Evolutionary conservation across 192 early-diverging fungal species (phyloP).

Genomic region (Mortierella alpina): DNA sequence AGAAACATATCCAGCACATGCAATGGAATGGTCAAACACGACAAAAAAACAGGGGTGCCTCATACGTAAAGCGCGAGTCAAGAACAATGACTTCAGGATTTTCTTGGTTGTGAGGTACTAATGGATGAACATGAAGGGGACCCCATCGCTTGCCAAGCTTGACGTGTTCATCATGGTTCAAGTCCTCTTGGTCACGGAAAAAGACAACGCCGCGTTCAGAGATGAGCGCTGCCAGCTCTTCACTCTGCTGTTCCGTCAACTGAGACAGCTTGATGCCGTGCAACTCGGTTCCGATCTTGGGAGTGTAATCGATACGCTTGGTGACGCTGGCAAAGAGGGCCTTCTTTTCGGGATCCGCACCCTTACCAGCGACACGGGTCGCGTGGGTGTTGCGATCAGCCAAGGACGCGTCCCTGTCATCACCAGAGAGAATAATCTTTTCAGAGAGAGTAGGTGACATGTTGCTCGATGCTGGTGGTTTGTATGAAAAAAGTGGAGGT

Average conservation of each 20-base stretch:
- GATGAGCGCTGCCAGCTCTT: constrained; percentile 71
- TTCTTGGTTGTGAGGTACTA: constrained; percentile 27
- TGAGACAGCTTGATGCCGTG: constrained; percentile 66
- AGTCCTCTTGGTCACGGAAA: constrained; percentile 72
- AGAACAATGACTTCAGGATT: constrained; percentile 49
- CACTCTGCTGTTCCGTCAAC: constrained; percentile 68
- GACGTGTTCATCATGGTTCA: constrained; percentile 64
- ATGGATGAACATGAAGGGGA: constrained; percentile 46
- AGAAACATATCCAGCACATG: neutral
- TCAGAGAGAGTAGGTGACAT: constrained; percentile 23
- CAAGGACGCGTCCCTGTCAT: constrained; percentile 22
- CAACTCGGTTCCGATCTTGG: constrained; percentile 74
- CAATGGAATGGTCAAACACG: neutral
- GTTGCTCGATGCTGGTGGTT: constrained; percentile 24
- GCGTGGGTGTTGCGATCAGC: constrained; percentile 52
- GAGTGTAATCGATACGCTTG: constrained; percentile 67
- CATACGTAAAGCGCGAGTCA: constrained; percentile 41
- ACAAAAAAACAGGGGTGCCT: constrained; percentile 22
- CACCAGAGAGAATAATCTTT: constrained; percentile 32
- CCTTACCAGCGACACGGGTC: constrained; percentile 53
- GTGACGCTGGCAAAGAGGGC: constrained; percentile 65
- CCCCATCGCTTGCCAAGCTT: constrained; percentile 64
- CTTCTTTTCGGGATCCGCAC: constrained; percentile 65
- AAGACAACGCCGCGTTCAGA: constrained; percentile 77
- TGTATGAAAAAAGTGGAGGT: neutral